phyloP scores from a whole-genome alignment of 129 eudicot species.

The Flaveria ramosissima region DNA sequence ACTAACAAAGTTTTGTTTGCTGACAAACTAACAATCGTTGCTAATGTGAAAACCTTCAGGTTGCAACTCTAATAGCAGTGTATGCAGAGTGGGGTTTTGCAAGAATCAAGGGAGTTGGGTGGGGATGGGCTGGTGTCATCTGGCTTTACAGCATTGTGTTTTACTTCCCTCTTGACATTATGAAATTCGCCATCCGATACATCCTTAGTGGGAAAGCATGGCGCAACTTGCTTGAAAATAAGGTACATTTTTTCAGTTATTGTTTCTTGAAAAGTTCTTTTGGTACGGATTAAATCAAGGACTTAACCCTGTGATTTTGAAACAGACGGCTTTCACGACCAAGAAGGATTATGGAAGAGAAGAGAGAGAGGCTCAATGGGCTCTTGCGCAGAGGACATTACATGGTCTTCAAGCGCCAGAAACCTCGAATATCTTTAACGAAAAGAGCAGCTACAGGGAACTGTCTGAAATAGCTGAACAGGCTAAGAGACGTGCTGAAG shows the following conservation, averaged over 20 bases:
- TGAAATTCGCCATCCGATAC: conserved; percentile 81
- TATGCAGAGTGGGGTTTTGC: conserved; percentile 94
- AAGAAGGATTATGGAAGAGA: conserved; percentile 96
- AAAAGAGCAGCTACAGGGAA: conserved; percentile 89
- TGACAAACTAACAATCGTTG: not conserved
- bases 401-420: conserved; percentile 94
- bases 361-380: conserved; percentile 99
- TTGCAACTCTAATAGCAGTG: conserved; percentile 88
- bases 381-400: conserved; percentile 91
- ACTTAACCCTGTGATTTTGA: not conserved
- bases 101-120: conserved; percentile 81
- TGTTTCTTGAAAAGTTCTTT: too few species aligned
- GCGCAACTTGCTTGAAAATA: conserved; percentile 80
- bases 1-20: not conserved
- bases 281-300: too few species aligned
- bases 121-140: conserved; percentile 99
- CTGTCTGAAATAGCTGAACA: conserved; percentile 95
- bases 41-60: conserved; percentile 38
- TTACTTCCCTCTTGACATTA: conserved; percentile 76
- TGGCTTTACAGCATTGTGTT: conserved; percentile 85
- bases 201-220: conserved; percentile 91
- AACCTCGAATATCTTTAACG: conserved; percentile 65
- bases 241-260: conserved; percentile 39
- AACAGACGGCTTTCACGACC: conserved; percentile 94
- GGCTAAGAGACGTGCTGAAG: conserved; percentile 95